These are phyloP conservation scores for Pycnococcus provasolii DNA, from an alignment of 139 green algal genomes.

Conservation along the genomic window DNA sequence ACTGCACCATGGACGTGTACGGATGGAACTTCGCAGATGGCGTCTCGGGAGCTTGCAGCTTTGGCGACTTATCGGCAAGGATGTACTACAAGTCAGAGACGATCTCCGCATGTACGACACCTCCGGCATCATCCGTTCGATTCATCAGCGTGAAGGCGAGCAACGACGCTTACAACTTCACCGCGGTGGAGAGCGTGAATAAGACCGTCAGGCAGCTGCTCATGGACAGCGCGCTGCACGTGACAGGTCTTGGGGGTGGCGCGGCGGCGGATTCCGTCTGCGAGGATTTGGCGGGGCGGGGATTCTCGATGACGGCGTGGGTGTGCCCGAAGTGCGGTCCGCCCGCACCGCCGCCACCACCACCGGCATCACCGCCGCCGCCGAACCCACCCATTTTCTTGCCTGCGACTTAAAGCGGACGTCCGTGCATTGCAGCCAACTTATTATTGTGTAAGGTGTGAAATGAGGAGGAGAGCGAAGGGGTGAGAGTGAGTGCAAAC, in stretches of 20 bases:
- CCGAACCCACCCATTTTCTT: too few species aligned
- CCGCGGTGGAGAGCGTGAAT: not conserved
- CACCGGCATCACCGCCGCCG: not conserved
- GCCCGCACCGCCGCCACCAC: not conserved
- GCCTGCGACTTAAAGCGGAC: too few species aligned
- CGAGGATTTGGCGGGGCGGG: slow-evolving; percentile 20
- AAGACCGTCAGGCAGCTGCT: slow-evolving; percentile 26
- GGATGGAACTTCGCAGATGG: slow-evolving; percentile 25
- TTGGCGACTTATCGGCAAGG: slow-evolving; percentile 5
- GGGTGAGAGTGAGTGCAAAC: too few species aligned
- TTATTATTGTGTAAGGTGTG: too few species aligned
- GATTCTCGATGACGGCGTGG: slow-evolving; percentile 22
- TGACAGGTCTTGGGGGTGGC: slow-evolving; percentile 16
- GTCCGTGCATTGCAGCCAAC: too few species aligned
- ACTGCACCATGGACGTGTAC: slow-evolving; percentile 26
- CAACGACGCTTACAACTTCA: slow-evolving; percentile 31
- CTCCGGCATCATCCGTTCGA: slow-evolving; percentile 7
- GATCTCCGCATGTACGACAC: slow-evolving; percentile 9
- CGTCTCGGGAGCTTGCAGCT: slow-evolving; percentile 9
- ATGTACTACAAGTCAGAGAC: not conserved
- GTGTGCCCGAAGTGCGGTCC: slow-evolving; percentile 30
- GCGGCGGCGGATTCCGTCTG: slow-evolving; percentile 25
- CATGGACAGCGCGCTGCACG: slow-evolving; percentile 26
- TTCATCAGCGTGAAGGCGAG: slow-evolving; percentile 14
- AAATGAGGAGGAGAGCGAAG: too few species aligned